Base-by-base conservation (phyloP, 2,329 filamentous ascomycete genomes). In the Colletotrichum horii region DNA sequence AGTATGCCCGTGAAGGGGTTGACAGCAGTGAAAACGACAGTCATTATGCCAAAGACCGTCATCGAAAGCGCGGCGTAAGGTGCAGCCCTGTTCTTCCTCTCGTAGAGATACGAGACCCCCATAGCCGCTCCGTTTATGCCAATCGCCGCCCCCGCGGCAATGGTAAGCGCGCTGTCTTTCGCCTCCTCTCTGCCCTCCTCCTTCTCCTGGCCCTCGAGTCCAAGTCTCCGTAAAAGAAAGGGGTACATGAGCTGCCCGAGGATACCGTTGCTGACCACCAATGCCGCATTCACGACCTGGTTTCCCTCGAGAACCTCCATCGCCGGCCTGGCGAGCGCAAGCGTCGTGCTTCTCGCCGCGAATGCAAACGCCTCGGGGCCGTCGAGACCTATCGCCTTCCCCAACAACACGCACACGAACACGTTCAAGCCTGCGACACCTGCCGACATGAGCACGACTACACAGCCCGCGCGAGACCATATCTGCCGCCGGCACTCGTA, bases 91-190 rank as follows among this genome's bases (percentile, higher is more conserved):
- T 88, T 90, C 69, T 84, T 84, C 9, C 85, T 86, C 80, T 91
- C 89, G 71, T 91, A 91, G 16, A 92, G 83, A 75, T 90, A 89
- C 1, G 90, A 86, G 1, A 90, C 90, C 4, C 90, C 90, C 89
- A 92, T 91, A 5, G 90, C 90, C 0, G 90, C 90, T 2, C 89
- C 89, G 77, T 92, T 92, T 83, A 91, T 87, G 4, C 90, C 90
- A 65, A 91, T 85, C 0, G 89, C 85, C 43, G 90, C 85, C 43
- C 90, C 90, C 0, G 87, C 83, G 1, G 89, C 89, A 3, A 91
- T 85, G 0, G 84, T 87, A 3, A 80, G 72, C 1, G 86, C 80
- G 69, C 85, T 43, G 38, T 64, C 58, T 6, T 52, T 22, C 16
- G 56, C 26, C n/a, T 55, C 8, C 38, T 68, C 32, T n/a, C 55